A percentile compares a stretch with the other conserved stretches of the same genome.
Evolutionary conservation across 352 stramenopile species (phyloP).

Genomic region (Globisporangium yorkense): DNA sequence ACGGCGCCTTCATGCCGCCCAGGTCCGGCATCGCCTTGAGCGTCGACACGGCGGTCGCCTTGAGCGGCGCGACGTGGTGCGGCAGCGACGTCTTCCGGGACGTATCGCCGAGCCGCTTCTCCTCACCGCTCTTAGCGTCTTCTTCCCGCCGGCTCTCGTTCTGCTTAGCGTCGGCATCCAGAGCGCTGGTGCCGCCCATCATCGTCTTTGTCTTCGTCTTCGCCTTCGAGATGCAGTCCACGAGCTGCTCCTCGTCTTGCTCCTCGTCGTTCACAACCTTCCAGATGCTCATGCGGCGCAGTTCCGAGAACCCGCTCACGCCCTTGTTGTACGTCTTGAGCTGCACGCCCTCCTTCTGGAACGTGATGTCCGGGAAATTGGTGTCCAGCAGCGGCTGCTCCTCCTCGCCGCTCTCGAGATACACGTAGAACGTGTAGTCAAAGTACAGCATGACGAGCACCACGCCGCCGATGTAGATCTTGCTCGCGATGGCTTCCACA

Average conservation of each 20-base stretch:
- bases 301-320: slow-evolving; percentile 51
- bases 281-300: slow-evolving; percentile 74
- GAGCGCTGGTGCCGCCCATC: slow-evolving; percentile 8
- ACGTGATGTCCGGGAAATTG: slow-evolving; percentile 91
- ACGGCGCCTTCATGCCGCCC: slow-evolving; percentile 60
- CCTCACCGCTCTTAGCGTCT: slow-evolving; percentile 40
- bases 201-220: slow-evolving; percentile 7
- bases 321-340: slow-evolving; percentile 81
- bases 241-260: slow-evolving; percentile 25
- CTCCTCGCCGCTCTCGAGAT: slow-evolving; percentile 81
- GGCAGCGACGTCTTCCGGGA: slow-evolving; percentile 63
- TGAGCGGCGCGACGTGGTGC: slow-evolving; percentile 76
- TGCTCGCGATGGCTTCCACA: slow-evolving; percentile 92
- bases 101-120: slow-evolving; percentile 36
- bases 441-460: slow-evolving; percentile 93
- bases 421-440: slow-evolving; percentile 89
- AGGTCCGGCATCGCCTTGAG: slow-evolving; percentile 68
- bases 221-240: slow-evolving; percentile 20
- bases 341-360: slow-evolving; percentile 79
- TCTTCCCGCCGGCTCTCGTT: slow-evolving; percentile 52
- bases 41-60: slow-evolving; percentile 33
- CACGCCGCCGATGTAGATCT: slow-evolving; percentile 89
- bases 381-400: slow-evolving; percentile 92
- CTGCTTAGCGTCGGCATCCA: slow-evolving; percentile 47
- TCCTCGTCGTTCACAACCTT: slow-evolving; percentile 61